These are phyloP conservation scores for Termitomyces heimii DNA, from an alignment of 768 basidiomycete genomes.

Conservation along the genomic window DNA sequence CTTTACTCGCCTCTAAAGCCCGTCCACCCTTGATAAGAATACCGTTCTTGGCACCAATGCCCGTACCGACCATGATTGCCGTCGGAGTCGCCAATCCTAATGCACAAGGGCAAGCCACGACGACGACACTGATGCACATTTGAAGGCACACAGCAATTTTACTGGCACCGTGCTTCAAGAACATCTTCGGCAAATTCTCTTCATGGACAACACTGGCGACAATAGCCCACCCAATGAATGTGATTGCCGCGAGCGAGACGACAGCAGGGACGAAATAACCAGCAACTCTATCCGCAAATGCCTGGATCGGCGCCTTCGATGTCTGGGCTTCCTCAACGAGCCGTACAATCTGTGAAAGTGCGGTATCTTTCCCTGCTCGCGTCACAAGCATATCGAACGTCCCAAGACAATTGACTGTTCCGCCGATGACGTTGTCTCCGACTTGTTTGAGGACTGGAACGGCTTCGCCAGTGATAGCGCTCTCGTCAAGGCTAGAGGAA, in stretches of 20 bases:
- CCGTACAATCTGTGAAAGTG: slow-evolving; percentile 91
- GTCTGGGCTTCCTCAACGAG: slow-evolving; percentile 98
- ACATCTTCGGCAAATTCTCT: slow-evolving; percentile 71
- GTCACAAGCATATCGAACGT: slow-evolving; percentile 96
- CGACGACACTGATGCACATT: slow-evolving; percentile 96
- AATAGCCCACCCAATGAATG: slow-evolving; percentile 81
- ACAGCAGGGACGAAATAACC: slow-evolving; percentile 95
- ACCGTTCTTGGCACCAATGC: slow-evolving; percentile 93
- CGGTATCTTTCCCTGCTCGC: slow-evolving; percentile 93
- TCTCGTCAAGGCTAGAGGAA: slow-evolving; percentile 88
- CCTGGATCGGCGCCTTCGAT: slow-evolving; percentile 96
- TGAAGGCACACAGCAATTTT: slow-evolving; percentile 90
- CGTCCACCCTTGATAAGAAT: slow-evolving; percentile 97
- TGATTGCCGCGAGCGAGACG: slow-evolving; percentile 72
- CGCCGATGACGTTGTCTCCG: slow-evolving; percentile 89
- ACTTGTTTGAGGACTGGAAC: slow-evolving; percentile 79
- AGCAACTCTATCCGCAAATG: slow-evolving; percentile 90
- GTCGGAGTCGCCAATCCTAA: slow-evolving; percentile 95
- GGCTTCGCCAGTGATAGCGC: slow-evolving; percentile 94
- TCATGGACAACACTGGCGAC: slow-evolving; percentile 55
- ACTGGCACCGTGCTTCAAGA: slow-evolving; percentile 76
- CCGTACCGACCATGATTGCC: slow-evolving; percentile 99
- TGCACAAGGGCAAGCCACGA: slow-evolving; percentile 97
- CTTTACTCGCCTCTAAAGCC: slow-evolving; percentile 86
- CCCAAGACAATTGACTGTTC: slow-evolving; percentile 95